Evolutionary conservation across 345 rosid species (phyloP), one percentile per base, ranked within the genome.

Genomic region (Citrus maxima): DNA sequence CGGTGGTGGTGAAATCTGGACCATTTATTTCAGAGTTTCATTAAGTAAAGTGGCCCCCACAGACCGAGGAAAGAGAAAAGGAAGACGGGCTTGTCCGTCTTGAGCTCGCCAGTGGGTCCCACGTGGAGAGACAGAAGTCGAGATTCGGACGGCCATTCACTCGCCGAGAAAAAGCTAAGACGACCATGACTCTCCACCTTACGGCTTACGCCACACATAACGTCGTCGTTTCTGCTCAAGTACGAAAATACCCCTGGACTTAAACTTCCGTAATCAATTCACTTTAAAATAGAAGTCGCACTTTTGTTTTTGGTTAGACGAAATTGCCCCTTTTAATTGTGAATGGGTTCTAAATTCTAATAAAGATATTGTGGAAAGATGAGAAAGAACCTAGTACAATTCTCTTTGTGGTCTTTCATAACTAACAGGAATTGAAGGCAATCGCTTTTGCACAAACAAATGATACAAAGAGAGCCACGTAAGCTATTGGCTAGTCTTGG

Each of bases 81-180:
- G 21, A 25, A 13, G 16, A 49, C 37, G 27, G 28, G 46, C 12
- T 40, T 38, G 76, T 83, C 81, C 76, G 14, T 72, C 68, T 64
- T 62, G 74, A 65, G 35, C 22, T 63, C 28, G 37, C 73, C 12
- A 5, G 65, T 78, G 83, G 88, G 86, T 32, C 80, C 84, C 71
- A 22, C 4, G 12, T 21, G 4, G 6, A 63, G 56, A 10, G 14
- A 19, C 67, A 19, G 71, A 67, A 55, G 73, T 60, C 51, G 42
- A 74, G 74, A 80, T 24, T 75, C 73, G 37, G 73, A 35, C 61
- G 28, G 80, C 35, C 24, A 63, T 62, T 70, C 24, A 70, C 62
- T 70, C 34, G 78, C 78, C 75, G 63, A 70, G 38, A 4, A 34
- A 71, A 55, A 56, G 35, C 25, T n/a, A 14, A 22, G 8, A 0